Evolutionary conservation across 371 early-diverging fungal species (phyloP).

Genomic region (Zychaea mexicana): DNA sequence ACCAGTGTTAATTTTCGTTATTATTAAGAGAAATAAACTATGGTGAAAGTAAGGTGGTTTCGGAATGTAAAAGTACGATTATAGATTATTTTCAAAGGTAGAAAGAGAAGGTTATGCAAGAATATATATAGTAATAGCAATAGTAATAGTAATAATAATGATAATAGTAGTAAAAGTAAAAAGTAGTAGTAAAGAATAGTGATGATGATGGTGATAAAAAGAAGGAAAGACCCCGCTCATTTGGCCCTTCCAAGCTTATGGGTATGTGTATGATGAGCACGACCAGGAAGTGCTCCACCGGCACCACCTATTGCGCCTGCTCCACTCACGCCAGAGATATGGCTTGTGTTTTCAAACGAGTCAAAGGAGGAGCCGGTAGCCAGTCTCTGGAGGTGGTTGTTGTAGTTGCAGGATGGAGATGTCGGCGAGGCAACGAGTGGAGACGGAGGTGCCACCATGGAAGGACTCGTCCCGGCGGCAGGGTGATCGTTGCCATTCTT

Average conservation of each 20-base stretch:
- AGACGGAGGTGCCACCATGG: not conserved
- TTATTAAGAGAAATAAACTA: no score
- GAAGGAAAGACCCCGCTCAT: not conserved
- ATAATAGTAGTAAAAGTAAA: not conserved
- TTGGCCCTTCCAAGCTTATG: constrained; percentile 14
- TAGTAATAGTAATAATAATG: no score
- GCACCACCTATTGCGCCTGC: constrained; percentile 36
- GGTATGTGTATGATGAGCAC: constrained; percentile 13
- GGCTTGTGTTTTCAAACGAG: constrained; percentile 47
- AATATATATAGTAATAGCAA: no score
- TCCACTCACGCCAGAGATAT: constrained; percentile 45
- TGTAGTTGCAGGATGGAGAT: not conserved
- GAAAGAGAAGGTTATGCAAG: no score
- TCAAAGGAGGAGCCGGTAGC: constrained; percentile 24
- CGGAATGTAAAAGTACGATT: no score
- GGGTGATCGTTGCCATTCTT: no score
- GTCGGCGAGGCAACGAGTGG: not conserved
- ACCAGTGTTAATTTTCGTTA: no score
- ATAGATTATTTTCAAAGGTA: no score
- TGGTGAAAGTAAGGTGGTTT: no score
- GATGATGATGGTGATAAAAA: not conserved
- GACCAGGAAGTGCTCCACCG: constrained; percentile 25
- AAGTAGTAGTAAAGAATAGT: not conserved
- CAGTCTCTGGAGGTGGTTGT: constrained; percentile 7
- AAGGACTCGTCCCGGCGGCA: not conserved